Evolutionary conservation across 2,329 filamentous ascomycete genomes (phyloP), one percentile per base, ranked within the genome.

Genomic region (Ophiostoma novo-ulmi): DNA sequence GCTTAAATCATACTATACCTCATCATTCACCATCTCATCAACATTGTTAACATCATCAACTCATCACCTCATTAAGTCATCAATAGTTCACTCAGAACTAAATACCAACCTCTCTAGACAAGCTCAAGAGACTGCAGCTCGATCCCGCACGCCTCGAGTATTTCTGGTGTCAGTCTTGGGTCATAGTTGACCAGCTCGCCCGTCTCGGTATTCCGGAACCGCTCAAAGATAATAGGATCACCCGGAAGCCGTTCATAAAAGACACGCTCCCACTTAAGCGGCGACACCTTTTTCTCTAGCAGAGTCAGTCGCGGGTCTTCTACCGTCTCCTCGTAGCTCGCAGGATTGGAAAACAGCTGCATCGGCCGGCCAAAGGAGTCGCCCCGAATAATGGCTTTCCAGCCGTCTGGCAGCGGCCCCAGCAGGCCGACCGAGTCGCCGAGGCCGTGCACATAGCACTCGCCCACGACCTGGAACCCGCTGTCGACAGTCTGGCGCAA

Each of bases 361-460:
- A 65, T 65, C 10, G 68, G 68, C 17, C n/a, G 26, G 5, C 68
- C 68, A 7, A n/a, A 35, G 48, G 44, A 63, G 26, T 63, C 68
- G 63, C 68, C 68, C 7, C 39, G 48, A 7, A 70, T 65, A 14
- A 65, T 70, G 20, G 41, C 31, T 17, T 13, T 70, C 68, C 68
- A 70, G 39, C 35, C 68, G 17, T 48, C 38, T 31, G 68, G 68
- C 6, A 70, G 68, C 22, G 68, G 68, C 10, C 68, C 68, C 14
- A 70, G 41, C 52, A 70, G 17, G 17, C 68, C 68, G 17, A 52
- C 41, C 31, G 36, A 41, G 31, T 70, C 68, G 39, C 61, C 26
- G 39, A 70, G 68, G 20, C 68, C 68, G 58, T 65, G 68, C 14
- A 70, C 68, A 38, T 65, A 66, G 26, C 68, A 65, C 41, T 70